Base-by-base conservation (phyloP, 495 filamentous ascomycete genomes). In the Annulohypoxylon stygium region DNA sequence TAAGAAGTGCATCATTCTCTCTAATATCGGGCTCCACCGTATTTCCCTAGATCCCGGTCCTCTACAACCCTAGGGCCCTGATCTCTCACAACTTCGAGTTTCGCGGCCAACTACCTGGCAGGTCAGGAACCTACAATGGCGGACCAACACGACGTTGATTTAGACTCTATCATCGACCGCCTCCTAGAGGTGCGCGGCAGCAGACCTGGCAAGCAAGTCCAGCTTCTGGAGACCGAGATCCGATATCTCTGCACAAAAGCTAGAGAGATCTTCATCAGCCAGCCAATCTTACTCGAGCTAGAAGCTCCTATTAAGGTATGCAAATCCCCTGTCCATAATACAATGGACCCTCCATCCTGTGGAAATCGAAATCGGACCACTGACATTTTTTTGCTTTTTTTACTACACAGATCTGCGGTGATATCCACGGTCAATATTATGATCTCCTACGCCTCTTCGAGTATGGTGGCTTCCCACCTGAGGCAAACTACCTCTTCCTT, bases 391-490 rank as follows among this genome's bases (percentile, higher is more conserved):
- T 75, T 82, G 34, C 77, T 66, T 58, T 72, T 55, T 64, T 36
- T 33, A n/a, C 48, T 11, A 20, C 25, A 59, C 73, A 99, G 96
- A 99, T 99, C 77, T 98, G 96, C 82, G 96, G 96, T 85, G 96
- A 99, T 85, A 99, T 99, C 71, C 96, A 99, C 81, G 96, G 96
- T 63, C 96, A 99, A 87, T 99, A 99, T 84, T 99, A 99, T 82
- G 96, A 99, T 83, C 89, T 99, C 33, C 88, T 99, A 55, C 93
- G 96, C 76, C 87, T 99, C 36, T 99, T 99, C 84, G 96, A 99
- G 85, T 99, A 99, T 81, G 96, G 96, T 70, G 96, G 96, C 48
- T 99, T 99, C 86, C 96, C 96, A 57, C 96, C 96, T 12, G 96
- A 99, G 84, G 96, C 96, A 68, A 99, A 99, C 85, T 99, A 99